Evolutionary conservation across 345 rosid genomes (phyloP), one percentile per base, ranked within the genome.

Genomic region (Eucalyptus erythrocorys): DNA sequence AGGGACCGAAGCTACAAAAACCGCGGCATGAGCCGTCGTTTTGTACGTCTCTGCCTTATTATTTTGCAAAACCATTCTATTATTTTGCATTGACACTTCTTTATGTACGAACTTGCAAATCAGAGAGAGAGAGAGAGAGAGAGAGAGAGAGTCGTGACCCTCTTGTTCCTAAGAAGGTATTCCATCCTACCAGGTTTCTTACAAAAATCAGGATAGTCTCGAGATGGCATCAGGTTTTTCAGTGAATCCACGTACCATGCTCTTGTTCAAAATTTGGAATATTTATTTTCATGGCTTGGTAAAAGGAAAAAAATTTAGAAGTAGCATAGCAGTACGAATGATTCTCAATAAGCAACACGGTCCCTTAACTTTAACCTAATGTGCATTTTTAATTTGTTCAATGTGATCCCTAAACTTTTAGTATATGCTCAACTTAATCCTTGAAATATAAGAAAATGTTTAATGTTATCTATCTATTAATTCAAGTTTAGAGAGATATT

Each of bases 361-460:
- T 51, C 10, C 24, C 0, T 19, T 0, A 51, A 9, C 4, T 51
- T 51, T 19, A 3, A 51, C 4, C 4, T 51, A 51, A 19, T 51
- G 24, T 19, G 10, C 8, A 51, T 51, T 51, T 51, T 51, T 51
- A 19, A 51, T 51, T 7, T 19, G 0, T 7, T 51, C 26, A 51
- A 19, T 51, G 57, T 19, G 24, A 51, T 51, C 4, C 2, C 4
- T 4, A 51, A 10, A 19, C 24, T 19, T 51, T 51, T 51, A 7
- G 2, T 19, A 51, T 51, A 51, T 51, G 57, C 1, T 51, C 4
- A 19, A 51, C 57, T 7, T 51, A 51, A 0, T 51, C 24, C 10
- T 51, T 7, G 57, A 51, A 51, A 51, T 51, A 51, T 51, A 19
- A 51, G 57, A 51, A 51, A 51, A 51, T 51, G 57, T 19, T 51